These are phyloP conservation scores for Kwoniella sp. DNA, from an alignment of 768 basidiomycete genomes.

Conservation along the genomic window DNA sequence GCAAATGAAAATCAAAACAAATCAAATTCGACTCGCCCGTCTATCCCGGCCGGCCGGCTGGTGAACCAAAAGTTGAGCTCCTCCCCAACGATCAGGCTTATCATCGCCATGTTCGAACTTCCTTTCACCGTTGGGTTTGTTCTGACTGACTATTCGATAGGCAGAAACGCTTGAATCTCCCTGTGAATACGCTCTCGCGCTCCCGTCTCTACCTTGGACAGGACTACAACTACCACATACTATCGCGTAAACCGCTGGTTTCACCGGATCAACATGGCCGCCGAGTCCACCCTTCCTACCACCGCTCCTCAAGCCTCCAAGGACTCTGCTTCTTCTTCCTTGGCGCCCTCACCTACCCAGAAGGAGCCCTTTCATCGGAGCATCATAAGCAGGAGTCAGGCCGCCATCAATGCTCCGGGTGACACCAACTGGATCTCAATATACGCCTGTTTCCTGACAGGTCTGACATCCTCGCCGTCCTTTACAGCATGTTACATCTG, in stretches of 20 bases:
- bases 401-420: constrained; percentile 10
- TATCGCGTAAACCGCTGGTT: background rate
- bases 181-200: too few relatives aligned
- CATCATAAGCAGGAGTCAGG: background rate
- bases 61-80: constrained; percentile 8
- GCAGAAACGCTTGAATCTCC: too few relatives aligned
- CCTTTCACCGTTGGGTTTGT: background rate
- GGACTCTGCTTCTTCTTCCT: constrained; percentile 11
- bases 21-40: background rate
- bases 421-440: constrained; percentile 37
- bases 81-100: background rate
- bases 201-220: too few relatives aligned
- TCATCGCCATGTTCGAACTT: background rate
- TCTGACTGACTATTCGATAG: too few relatives aligned
- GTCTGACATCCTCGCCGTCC: constrained; percentile 35
- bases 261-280: background rate
- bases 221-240: too few relatives aligned
- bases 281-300: background rate
- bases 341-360: background rate
- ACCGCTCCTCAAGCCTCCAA: constrained; percentile 8
- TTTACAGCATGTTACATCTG: constrained; percentile 53
- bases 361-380: background rate
- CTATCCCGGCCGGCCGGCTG: background rate
- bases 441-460: constrained; percentile 52
- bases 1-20: background rate